Base-by-base conservation (phyloP, 176 grass and related monocot genomes). In the Urochloa ruziziensis region DNA sequence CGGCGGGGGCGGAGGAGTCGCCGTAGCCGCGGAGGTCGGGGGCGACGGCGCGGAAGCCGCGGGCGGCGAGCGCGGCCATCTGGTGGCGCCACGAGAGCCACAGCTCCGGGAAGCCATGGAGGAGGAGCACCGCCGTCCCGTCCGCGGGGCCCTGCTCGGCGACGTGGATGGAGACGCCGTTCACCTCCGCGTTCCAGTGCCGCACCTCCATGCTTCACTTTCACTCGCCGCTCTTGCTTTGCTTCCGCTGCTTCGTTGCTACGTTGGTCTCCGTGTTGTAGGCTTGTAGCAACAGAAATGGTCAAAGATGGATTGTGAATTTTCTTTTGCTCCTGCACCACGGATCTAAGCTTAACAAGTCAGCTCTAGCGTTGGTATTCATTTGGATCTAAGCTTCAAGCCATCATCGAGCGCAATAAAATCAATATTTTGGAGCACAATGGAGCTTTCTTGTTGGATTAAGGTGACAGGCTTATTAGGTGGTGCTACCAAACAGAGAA, bases 51-150 rank as follows among this genome's bases (percentile, higher is more conserved):
- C 88, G 88, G 85, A 82, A 93, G 0, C 88, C 88, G 39, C 73
- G 73, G 9, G 46, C 78, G 14, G 91, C 85, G 27, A 94, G 81
- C 1, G 83, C 86, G n/a, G 60, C 68, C 83, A 91, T 84, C 80
- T 91, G 89, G 75, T 87, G 88, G 62, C 89, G 80, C 92, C 92
- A 94, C 0, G 92, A 94, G 24, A 94, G 12, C 89, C 92, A 91
- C 17, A 94, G 83, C 86, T 94, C 89, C 70, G 92, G 89, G 89
- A 94, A 91, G 77, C 92, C 92, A 19, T 94, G 92, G 61, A 94
- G 0, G 36, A 91, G 92, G 23, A 94, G 69, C 33, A 89, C 92
- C 18, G 69, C 36, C 7, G 83, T 70, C 46, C 70, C 88, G 7
- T 9, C 57, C 15, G 68, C 44, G 18, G 79, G 52, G 18, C 89